Conservation (phyloP, 2,329 filamentous ascomycete genomes). For the Colletotrichum godetiae region DNA sequence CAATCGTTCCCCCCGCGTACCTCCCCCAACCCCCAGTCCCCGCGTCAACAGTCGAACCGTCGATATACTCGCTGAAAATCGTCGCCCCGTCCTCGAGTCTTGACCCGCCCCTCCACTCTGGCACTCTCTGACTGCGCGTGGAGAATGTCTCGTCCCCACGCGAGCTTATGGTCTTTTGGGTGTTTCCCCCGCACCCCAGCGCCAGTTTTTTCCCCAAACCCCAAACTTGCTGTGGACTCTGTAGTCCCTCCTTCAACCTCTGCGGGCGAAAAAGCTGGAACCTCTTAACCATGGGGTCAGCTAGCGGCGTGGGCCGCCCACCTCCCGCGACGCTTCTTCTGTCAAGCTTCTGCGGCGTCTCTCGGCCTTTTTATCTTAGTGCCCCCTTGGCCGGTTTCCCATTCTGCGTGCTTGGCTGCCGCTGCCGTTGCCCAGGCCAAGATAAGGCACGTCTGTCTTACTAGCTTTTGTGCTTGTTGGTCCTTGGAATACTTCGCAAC, state of each 20-base stretch:
- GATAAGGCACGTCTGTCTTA: neutral
- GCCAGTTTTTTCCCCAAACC: neutral
- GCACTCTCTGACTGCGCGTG: neutral
- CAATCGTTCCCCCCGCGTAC: constrained; percentile 5
- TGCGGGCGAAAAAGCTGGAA: neutral
- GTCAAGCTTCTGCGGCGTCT: neutral
- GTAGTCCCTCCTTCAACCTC: too few species aligned
- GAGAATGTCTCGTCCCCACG: neutral
- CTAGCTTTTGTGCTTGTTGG: neutral
- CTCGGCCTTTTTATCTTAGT: neutral
- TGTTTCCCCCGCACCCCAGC: neutral
- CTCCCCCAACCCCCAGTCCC: neutral
- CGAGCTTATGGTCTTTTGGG: neutral
- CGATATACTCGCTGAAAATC: constrained; percentile 33
- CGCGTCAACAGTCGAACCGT: constrained; percentile 3
- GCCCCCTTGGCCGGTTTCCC: too few species aligned
- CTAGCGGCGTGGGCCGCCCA: neutral
- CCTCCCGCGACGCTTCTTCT: neutral
- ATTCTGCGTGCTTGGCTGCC: neutral
- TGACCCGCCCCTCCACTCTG: neutral
- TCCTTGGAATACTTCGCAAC: neutral
- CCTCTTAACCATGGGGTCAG: neutral
- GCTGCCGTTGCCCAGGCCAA: neutral
- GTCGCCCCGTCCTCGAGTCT: neutral
- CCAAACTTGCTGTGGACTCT: neutral